Evolutionary conservation across 495 filamentous ascomycete genomes (phyloP), one percentile per base, ranked within the genome.

Genomic region (Podospora australis): DNA sequence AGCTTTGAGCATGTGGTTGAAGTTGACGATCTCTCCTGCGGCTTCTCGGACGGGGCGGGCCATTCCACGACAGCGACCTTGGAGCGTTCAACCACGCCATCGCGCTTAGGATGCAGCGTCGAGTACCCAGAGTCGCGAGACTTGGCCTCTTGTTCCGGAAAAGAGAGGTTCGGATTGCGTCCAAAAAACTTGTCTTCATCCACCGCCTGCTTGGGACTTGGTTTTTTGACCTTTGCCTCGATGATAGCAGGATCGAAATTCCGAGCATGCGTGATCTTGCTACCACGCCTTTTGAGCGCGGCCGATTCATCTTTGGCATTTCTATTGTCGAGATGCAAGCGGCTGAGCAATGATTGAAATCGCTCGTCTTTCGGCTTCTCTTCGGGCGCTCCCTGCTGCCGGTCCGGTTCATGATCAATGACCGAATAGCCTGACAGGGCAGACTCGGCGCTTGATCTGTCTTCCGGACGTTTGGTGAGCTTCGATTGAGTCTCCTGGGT

Each of bases 91-190:
- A 9, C 6, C 16, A 40, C 0, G 7, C 16, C 4, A 25, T 45
- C 17, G 6, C 11, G 44, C 40, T 38, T 4, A 39, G 44, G 3
- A 26, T 43, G 40, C 6, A 43, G 28, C n/a, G 21, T 26, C 13
- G 1, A 19, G 24, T 62, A 62, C 0, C 59, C 59, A 19, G 59
- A 62, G 32, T 62, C 59, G 2, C 8, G 19, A 7, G 56, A 59
- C 1, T 19, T 6, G 2, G 23, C 8, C 20, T 13, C 10, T 43
- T 25, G 40, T 5, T 6, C 30, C 10, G 11, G n/a, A 3, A 29
- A 30, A 21, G 47, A 14, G 8, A 24, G 7, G 3, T n/a, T 20
- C 2, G 39, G 34, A 13, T 44, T 8, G 34, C n/a, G 2, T n/a
- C 45, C 23, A 9, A 45, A 16, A 10, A 13, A 49, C 3, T 16